Conservation (phyloP, 2,329 filamentous ascomycete genomes). For the Aspergillus pseudoviridinutans region DNA sequence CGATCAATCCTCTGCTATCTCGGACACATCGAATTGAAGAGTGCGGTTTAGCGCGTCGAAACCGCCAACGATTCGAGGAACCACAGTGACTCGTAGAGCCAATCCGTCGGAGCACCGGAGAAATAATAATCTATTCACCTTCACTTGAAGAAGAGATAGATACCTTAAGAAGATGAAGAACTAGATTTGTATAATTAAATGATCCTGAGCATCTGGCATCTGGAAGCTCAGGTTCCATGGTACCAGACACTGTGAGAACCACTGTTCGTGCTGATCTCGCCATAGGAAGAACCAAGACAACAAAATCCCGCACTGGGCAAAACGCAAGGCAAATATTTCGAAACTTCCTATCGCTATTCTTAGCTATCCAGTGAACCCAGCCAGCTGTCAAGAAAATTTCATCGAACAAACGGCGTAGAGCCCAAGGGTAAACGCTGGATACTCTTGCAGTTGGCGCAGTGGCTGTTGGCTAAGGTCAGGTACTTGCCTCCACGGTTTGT, state of each 20-base stretch:
- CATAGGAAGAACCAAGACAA: not conserved
- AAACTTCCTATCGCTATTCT: not conserved
- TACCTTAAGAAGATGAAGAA: not conserved
- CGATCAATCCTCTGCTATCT: constrained; percentile 1
- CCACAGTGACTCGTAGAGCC: not conserved
- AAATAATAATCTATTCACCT: not conserved
- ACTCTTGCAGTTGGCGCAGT: not conserved
- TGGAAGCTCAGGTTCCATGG: not conserved
- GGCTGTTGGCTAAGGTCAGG: not conserved
- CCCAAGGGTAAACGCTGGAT: not conserved
- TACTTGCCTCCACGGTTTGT: not conserved
- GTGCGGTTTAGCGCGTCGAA: constrained; percentile 2
- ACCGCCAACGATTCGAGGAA: not conserved
- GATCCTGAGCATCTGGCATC: not conserved
- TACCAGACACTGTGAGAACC: not conserved
- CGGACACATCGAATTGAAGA: constrained; percentile 1
- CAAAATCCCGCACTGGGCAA: not conserved
- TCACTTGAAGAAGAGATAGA: not conserved
- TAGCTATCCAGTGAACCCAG: not conserved
- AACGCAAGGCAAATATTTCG: not conserved
- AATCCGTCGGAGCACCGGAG: constrained; percentile 4
- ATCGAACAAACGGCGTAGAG: not conserved
- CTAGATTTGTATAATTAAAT: not conserved
- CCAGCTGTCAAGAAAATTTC: not conserved
- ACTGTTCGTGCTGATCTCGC: not conserved